Evolutionary conservation across 148 eudicot species (phyloP).

Genomic region (Fagopyrum esculentum): DNA sequence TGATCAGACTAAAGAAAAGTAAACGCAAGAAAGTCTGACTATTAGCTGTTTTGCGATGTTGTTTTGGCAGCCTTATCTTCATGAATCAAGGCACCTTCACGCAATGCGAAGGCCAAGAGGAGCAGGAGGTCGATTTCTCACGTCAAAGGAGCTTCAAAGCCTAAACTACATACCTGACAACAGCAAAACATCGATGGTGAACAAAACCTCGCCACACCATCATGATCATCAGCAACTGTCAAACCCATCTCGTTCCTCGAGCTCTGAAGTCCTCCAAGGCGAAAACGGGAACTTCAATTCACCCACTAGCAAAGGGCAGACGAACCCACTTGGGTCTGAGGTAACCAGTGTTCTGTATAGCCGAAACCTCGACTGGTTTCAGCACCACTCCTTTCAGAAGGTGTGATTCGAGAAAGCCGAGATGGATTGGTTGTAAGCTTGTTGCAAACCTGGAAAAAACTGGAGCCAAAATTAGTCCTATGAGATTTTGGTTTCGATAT

Average conservation of each 20-base stretch:
- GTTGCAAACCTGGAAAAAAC: background rate
- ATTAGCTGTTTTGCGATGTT: background rate
- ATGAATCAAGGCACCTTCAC: slow-evolving; percentile 14
- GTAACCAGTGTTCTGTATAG: slow-evolving; percentile 11
- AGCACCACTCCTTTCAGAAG: background rate
- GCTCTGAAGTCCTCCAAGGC: slow-evolving; percentile 13
- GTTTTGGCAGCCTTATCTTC: slow-evolving; percentile 9
- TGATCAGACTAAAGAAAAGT: too few species aligned
- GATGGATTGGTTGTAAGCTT: background rate
- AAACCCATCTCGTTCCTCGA: slow-evolving; percentile 10
- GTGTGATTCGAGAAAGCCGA: background rate
- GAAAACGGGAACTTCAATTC: slow-evolving; percentile 2
- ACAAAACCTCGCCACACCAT: background rate
- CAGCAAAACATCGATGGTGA: background rate
- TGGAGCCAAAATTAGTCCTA: too few species aligned
- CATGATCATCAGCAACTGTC: slow-evolving; percentile 3
- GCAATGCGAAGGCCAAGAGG: slow-evolving; percentile 15
- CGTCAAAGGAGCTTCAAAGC: slow-evolving; percentile 1
- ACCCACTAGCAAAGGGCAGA: slow-evolving; percentile 2
- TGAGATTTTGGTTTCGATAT: background rate
- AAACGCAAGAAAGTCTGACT: too few species aligned
- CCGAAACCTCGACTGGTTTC: background rate
- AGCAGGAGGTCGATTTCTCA: slow-evolving; percentile 10
- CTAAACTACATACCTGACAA: slow-evolving; percentile 7
- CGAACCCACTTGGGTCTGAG: slow-evolving; percentile 7